Conservation (phyloP, 2,329 filamentous ascomycete species). For the Zelopaecilomyces penicillatus region DNA sequence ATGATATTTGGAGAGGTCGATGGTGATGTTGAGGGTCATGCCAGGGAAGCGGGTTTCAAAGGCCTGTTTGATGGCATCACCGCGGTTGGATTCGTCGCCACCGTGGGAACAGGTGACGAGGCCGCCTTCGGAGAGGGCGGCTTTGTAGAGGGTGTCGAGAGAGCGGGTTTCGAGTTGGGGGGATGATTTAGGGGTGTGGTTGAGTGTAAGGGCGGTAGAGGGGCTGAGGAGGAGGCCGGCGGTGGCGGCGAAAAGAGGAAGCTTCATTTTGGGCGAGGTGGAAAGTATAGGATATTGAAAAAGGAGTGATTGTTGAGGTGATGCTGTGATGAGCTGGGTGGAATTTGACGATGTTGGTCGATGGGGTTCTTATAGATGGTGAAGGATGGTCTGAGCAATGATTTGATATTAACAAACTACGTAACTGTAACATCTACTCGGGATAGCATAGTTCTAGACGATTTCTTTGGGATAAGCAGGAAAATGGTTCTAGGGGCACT, state of each 20-base stretch:
- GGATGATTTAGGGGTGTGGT: slow-evolving; percentile 15
- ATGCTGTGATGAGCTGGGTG: too few relatives aligned
- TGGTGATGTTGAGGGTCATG: slow-evolving; percentile 43
- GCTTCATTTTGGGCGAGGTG: not conserved
- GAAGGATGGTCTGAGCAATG: too few relatives aligned
- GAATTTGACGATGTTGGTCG: too few relatives aligned
- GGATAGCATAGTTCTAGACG: too few relatives aligned
- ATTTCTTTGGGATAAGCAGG: too few relatives aligned
- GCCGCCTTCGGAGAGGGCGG: slow-evolving; percentile 38
- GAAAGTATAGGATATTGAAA: too few relatives aligned
- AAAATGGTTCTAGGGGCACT: too few relatives aligned
- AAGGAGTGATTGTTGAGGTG: too few relatives aligned
- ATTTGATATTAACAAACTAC: too few relatives aligned
- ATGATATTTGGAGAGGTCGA: slow-evolving; percentile 49
- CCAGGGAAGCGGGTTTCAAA: slow-evolving; percentile 41
- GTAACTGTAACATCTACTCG: too few relatives aligned
- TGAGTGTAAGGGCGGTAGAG: slow-evolving; percentile 11
- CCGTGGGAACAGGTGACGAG: slow-evolving; percentile 40
- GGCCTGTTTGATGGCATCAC: slow-evolving; percentile 28
- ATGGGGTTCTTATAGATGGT: too few relatives aligned
- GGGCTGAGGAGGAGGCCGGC: slow-evolving; percentile 7
- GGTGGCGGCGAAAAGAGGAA: not conserved
- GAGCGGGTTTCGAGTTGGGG: slow-evolving; percentile 32
- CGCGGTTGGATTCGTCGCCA: slow-evolving; percentile 36
- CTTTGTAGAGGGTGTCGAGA: slow-evolving; percentile 41